phyloP scores from a whole-genome alignment of 352 stramenopile species.

The Phytophthora colocasiae region DNA sequence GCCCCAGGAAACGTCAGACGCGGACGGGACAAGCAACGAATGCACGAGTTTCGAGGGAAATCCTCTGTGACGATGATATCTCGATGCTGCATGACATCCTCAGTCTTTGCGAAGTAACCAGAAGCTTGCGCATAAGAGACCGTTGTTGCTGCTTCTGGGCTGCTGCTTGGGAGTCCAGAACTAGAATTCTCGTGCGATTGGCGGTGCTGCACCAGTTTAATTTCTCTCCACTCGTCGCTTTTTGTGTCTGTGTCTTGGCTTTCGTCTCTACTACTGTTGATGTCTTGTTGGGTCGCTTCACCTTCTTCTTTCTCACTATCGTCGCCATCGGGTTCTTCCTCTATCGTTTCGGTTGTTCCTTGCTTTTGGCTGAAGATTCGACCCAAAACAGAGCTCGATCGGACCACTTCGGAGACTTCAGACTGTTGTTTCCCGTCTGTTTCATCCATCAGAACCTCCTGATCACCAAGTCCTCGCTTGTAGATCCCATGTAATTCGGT shows the following conservation, averaged over 20 bases:
- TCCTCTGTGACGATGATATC: slow-evolving; percentile 72
- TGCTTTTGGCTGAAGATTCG: slow-evolving; percentile 51
- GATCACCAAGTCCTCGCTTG: slow-evolving; percentile 80
- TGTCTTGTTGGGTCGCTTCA: slow-evolving; percentile 9
- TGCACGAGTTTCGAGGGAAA: slow-evolving; percentile 55
- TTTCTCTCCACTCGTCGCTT: slow-evolving; percentile 66
- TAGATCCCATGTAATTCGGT: slow-evolving; percentile 84
- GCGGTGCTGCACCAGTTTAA: slow-evolving; percentile 49
- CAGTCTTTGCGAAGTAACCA: slow-evolving; percentile 48
- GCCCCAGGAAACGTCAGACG: slow-evolving; percentile 60
- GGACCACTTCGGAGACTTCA: slow-evolving; percentile 1
- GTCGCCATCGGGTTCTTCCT: slow-evolving; percentile 45
- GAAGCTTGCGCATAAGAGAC: slow-evolving; percentile 51
- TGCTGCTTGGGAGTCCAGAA: neutral
- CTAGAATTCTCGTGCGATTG: slow-evolving; percentile 7
- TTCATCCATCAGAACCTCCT: slow-evolving; percentile 64
- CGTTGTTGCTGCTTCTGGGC: slow-evolving; percentile 8
- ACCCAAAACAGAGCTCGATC: slow-evolving; percentile 48
- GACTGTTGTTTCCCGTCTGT: slow-evolving; percentile 26
- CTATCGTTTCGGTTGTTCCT: slow-evolving; percentile 48
- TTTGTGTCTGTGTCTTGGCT: slow-evolving; percentile 13
- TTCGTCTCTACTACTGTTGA: slow-evolving; percentile 10
- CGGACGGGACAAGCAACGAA: slow-evolving; percentile 66
- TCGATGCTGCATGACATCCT: slow-evolving; percentile 46
- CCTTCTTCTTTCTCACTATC: slow-evolving; percentile 28